A percentile compares a stretch with the other conserved stretches of the same genome.
These are phyloP conservation scores for Tricholoma sp. DNA, from an alignment of 768 basidiomycete species.

Conservation along the genomic window DNA sequence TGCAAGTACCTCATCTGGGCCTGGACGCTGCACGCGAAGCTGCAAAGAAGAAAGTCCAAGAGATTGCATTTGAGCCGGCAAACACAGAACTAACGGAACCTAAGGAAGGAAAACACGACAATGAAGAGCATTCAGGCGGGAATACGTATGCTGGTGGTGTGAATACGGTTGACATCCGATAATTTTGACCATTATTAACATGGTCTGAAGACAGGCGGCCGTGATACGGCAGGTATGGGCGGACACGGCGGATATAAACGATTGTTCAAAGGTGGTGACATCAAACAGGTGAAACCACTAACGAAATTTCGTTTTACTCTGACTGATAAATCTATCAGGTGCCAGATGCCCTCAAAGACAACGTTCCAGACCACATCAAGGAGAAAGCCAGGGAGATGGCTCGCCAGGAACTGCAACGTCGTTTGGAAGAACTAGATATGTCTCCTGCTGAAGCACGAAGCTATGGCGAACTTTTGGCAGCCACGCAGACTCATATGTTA, in stretches of 20 bases:
- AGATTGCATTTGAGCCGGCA: constrained; percentile 53
- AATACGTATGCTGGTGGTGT: constrained; percentile 64
- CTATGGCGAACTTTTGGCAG: constrained; percentile 46
- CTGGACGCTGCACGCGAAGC: constrained; percentile 53
- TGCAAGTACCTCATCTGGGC: constrained; percentile 50
- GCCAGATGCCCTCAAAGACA: constrained; percentile 47
- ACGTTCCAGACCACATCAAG: constrained; percentile 55
- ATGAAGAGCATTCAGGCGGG: constrained; percentile 57
- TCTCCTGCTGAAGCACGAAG: constrained; percentile 47
- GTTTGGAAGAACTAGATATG: constrained; percentile 63
- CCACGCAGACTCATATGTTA: constrained; percentile 56
- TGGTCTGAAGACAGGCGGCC: constrained; percentile 48
- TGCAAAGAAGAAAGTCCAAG: constrained; percentile 46
- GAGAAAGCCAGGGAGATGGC: constrained; percentile 67
- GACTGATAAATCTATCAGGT: constrained; percentile 28
- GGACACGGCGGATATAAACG: constrained; percentile 67
- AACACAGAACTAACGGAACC: constrained; percentile 46
- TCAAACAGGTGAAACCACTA: constrained; percentile 43
- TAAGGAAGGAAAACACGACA: constrained; percentile 60
- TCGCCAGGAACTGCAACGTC: constrained; percentile 51
- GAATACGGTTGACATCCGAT: constrained; percentile 10
- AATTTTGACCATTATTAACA: background rate
- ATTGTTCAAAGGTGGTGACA: constrained; percentile 55
- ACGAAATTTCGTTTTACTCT: background rate
- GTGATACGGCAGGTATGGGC: constrained; percentile 62